Base-by-base conservation (phyloP, 768 basidiomycete species). In the Suillus bovinus region DNA sequence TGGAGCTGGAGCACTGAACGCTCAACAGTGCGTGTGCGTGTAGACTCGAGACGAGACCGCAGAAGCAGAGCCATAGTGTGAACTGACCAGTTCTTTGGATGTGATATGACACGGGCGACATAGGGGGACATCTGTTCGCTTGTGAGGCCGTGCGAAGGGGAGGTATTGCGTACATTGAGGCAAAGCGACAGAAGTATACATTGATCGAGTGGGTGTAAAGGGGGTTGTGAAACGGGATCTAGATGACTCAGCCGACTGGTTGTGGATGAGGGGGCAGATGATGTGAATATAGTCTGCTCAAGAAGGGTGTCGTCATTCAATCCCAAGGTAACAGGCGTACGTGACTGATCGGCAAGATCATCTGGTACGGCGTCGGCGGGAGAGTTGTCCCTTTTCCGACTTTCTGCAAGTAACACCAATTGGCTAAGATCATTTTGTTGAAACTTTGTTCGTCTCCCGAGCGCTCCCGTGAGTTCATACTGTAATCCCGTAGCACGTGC, bases 241-340 rank as follows among this genome's bases (percentile, higher is more conserved):
- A 99, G 79, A 71, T 93, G 90, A 17, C 77, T 67, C 34, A 96
- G 84, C 50, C 74, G 76, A 11, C 84, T 81, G 4, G 77, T 62
- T 41, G 71, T 61, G 7, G 80, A 71, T 6, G 83, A 76, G 17
- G 86, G 76, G 52, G 79, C 78, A 2, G 92, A 89, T 13, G 90
- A 88, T 10, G 94, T 94, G 73, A 93, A 99, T 70, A 91, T 84
- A 1, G 96, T 99, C 68, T 91, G 87, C 76, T 99, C 97, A 44
- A 99, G 83, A 20, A 99, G 82, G 0, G 96, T 99, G 74, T 99
- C 97, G 74, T 99, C 97, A 74, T 99, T 96, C 53, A 99, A 81
- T 2, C 82, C 79, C 31, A 99, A 75, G 5, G 90, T 87, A 73
- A 92, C 87, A n/a, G 55, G 59, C 49, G 58, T 63, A 38, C 46